Base-by-base conservation (phyloP, 1,284 basidiomycete genomes). In the Ustilago loliicola region DNA sequence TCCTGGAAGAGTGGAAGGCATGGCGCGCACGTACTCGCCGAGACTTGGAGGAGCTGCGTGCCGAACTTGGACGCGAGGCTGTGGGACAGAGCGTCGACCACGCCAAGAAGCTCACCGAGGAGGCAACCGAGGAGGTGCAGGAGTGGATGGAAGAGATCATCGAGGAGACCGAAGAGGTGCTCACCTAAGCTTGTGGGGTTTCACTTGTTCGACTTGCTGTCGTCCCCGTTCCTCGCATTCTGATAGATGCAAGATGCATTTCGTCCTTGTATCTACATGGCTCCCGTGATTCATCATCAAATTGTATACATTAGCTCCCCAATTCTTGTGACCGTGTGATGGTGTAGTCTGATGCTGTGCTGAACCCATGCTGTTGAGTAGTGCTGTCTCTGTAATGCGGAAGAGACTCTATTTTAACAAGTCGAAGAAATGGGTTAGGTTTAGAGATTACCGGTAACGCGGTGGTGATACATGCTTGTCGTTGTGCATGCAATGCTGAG, bases 1-100 rank as follows among this genome's bases (percentile, higher is more conserved):
- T 97, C 66, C 92, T 99, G 79, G 94, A 97, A 83, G 96, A 99
- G 88, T 99, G 97, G 97, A 96, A 99, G 88, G 94, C 95, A 38
- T 99, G 97, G 97, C 85, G 90, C 56, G 58, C 65, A 45, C 71
- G 77, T 27, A 67, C 79, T 51, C 82, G 82, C 67, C 61, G 68
- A 29, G 70, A 80, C 53, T 74, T 86, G 45, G 76, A 68, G 48
- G 68, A 74, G 66, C 69, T 78, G 42, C 71, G 81, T 45, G 53
- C 63, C 21, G 79, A 80, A 23, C 63, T 79, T 21, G 83, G 83
- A 32, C 65, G 65, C 56, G 72, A 77, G 45, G 55, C 48, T 36
- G 60, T 77, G 17, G 73, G 74, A 9, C 68, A 74, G 68, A 78
- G 66, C 53, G 65, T 77, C 61, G 71, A 71, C 61, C 69, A 71